Evolutionary conservation across 1,284 basidiomycete species (phyloP), one percentile per base, ranked within the genome.

Genomic region (Cutaneotrichosporon dermatis): DNA sequence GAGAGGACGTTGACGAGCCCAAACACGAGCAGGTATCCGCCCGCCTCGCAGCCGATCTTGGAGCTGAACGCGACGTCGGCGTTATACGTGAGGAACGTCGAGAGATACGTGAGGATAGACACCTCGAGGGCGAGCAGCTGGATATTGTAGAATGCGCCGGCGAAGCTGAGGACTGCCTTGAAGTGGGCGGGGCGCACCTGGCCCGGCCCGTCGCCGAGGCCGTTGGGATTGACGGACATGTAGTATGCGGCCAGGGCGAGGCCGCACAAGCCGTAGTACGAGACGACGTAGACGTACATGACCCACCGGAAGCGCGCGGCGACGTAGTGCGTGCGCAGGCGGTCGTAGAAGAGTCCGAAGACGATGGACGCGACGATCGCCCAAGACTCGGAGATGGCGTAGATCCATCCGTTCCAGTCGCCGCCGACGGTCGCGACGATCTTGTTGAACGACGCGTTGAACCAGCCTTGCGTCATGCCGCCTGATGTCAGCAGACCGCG

Each of bases 391-490:
- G 48, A 48, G 35, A 62, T 62, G 34, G 61, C 55, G 40, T 59
- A 62, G 55, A 62, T 62, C 61, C 61, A 62, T 0, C 61, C 61
- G 58, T 62, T 62, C 61, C 61, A 62, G 34, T 62, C 61, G 10
- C 58, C 57, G 51, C 61, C 61, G 36, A 62, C 58, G 39, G 59
- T 43, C 51, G 46, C 39, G 12, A 62, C 61, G 35, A 62, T 62
- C 45, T 50, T 39, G 58, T 62, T 62, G 58, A 62, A 62, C 15
- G 46, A 51, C 13, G 61, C 61, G 43, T 62, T 62, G 58, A 62
- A 62, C 61, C 61, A 62, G 8, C 61, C 61, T 46, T 62, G 61
- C 9, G 61, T 62, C 51, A 62, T 59, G 15, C 61, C 61, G 46
- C 60, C 59, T 55, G 53, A 7, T n/a, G 11, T 35, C 39, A 45